A percentile compares a stretch with the other conserved stretches of the same genome.
Conservation (phyloP, 371 early-diverging fungal species). For the Mortierella sp. region DNA sequence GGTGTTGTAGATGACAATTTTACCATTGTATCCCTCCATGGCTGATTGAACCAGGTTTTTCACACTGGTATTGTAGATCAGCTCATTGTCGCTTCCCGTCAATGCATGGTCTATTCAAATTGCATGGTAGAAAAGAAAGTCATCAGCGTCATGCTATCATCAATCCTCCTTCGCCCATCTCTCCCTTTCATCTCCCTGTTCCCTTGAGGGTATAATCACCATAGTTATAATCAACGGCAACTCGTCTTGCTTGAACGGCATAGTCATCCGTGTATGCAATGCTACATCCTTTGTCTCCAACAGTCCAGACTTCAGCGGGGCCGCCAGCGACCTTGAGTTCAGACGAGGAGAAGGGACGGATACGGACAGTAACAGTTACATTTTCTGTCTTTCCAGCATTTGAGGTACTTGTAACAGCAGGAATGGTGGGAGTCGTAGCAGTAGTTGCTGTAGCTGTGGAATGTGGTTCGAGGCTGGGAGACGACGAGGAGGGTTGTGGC, state of each 20-base stretch:
- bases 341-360: constrained; percentile 49
- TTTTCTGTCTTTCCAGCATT: constrained; percentile 44
- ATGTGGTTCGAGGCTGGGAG: neutral
- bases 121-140: neutral
- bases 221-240: constrained; percentile 44
- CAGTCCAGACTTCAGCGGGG: constrained; percentile 46
- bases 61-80: constrained; percentile 60
- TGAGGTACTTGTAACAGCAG: neutral
- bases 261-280: constrained; percentile 50
- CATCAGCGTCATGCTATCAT: neutral
- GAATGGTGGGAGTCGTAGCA: neutral
- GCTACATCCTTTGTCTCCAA: constrained; percentile 31
- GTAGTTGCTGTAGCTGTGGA: neutral
- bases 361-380: constrained; percentile 56
- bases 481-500: neutral
- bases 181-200: neutral
- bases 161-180: neutral
- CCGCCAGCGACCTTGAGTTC: constrained; percentile 54
- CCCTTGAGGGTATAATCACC: constrained; percentile 19
- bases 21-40: constrained; percentile 78
- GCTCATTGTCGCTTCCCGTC: constrained; percentile 60
- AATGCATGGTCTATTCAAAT: constrained; percentile 57
- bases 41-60: constrained; percentile 62
- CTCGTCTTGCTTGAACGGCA: constrained; percentile 30
- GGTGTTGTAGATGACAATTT: neutral